Percentiles rank a stretch among this genome's conserved stretches.
phyloP scores from a whole-genome alignment of 2,329 filamentous ascomycete genomes.

The Thelonectria olida region DNA sequence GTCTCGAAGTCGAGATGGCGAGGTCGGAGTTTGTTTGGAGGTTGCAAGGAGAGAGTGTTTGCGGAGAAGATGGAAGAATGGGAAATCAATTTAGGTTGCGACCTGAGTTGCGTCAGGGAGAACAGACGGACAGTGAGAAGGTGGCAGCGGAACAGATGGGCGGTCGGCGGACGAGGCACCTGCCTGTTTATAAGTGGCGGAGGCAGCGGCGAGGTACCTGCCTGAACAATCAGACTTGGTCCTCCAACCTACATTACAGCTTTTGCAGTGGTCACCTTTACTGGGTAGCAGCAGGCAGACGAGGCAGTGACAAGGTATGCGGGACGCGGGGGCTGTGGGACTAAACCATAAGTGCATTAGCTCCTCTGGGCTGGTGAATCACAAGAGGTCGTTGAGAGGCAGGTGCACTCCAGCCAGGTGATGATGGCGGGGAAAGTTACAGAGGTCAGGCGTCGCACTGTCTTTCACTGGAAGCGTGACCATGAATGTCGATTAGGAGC shows the following conservation, averaged over 20 bases:
- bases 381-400: slow-evolving; percentile 32
- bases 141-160: slow-evolving; percentile 39
- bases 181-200: slow-evolving; percentile 26
- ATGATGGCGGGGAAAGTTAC: slow-evolving; percentile 36
- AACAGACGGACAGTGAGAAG: slow-evolving; percentile 40
- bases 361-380: slow-evolving; percentile 33
- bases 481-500: not conserved
- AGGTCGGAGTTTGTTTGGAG: slow-evolving; percentile 13
- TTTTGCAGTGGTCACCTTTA: too few relatives aligned
- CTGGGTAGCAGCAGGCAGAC: slow-evolving; percentile 31
- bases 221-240: slow-evolving; percentile 1
- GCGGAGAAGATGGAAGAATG: slow-evolving; percentile 33
- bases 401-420: slow-evolving; percentile 33
- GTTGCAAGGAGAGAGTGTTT: slow-evolving; percentile 10
- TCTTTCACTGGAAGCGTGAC: slow-evolving; percentile 31
- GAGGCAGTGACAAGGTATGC: slow-evolving; percentile 33
- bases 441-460: slow-evolving; percentile 39
- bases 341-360: slow-evolving; percentile 32
- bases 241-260: too few relatives aligned
- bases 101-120: slow-evolving; percentile 41
- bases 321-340: slow-evolving; percentile 36
- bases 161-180: slow-evolving; percentile 37
- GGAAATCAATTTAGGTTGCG: slow-evolving; percentile 40
- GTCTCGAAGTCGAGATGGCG: slow-evolving; percentile 17
- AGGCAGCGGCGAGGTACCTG: slow-evolving; percentile 29